Base-by-base conservation (phyloP, 2,329 filamentous ascomycete genomes). In the Fulvia fulva region DNA sequence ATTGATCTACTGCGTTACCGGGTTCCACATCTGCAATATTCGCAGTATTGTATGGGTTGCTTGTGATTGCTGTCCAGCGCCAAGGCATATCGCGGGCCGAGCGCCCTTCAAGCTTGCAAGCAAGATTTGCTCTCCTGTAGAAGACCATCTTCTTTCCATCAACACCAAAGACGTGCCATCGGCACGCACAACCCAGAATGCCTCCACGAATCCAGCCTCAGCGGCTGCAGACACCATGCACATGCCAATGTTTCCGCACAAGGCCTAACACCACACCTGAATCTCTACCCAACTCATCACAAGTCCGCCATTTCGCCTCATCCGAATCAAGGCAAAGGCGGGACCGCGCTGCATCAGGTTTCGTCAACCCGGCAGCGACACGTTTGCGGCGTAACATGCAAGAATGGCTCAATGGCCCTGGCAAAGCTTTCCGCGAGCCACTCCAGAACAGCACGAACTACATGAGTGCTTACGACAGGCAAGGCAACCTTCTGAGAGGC, bases 341-440 rank as follows among this genome's bases (percentile, higher is more conserved):
- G 52, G 55, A 57, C 34, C 63, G 59, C 41, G 23, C 41, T 12
- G 55, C 53, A 45, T 51, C 58, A 37, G 19, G 22, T 11, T 56
- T 50, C 25, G 45, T 56, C 22, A 56, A 56, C n/a, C 54, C 54
- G 11, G 59, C 55, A 44, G 59, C 47, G n/a, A 85, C 82, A 45
- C 75, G 75, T 63, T 76, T 81, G 44, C 80, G 83, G 59, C 74
- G 77, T 58, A 73, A 79, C 51, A 85, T 86, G 77, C 84, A 81
- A 65, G 73, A 75, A 61, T 87, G 84, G 84, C 76, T 87, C 37
- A 79, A 81, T 60, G 81, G 81, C 0, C 79, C 81, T 26, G 82
- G 82, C 9, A 71, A 70, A 63, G 72, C 69, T 22, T 79, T 84
- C 64, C 76, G 75, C 55, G 67, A 80, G 12, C 80, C 80, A 44